Base-by-base conservation (phyloP, 495 filamentous ascomycete species). In the Bathelium albidoporum region DNA sequence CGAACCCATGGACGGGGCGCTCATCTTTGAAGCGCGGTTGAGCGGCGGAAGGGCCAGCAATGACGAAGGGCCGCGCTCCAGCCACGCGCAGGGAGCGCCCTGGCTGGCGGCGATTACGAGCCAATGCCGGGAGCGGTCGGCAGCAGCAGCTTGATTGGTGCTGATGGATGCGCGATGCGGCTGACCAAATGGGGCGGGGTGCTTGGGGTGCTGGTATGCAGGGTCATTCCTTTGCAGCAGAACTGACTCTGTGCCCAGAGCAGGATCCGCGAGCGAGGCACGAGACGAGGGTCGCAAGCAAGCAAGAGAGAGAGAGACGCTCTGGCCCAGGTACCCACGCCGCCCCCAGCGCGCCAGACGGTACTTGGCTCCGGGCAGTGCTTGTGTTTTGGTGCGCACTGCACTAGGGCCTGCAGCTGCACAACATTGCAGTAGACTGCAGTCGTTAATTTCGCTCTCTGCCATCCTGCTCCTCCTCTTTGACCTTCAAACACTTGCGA, bases 401-500 rank as follows among this genome's bases (percentile, higher is more conserved):
- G 20, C 22, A 28, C 49, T 55, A 28, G 49, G n/a, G 20, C 24
- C 49, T 55, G 49, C 49, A 55, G 49, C 49, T 55, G 49, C 49
- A 55, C 49, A 55, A 55, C 49, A 55, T 55, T 55, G 49, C 49
- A 55, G 49, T 55, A 55, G 49, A 55, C 49, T 55, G 49, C 49
- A 55, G 49, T 55, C 49, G 49, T 55, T 55, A 55, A 55, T 55
- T 55, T 55, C 49, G 49, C 49, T 28, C 22, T 55, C 49, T 55
- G 49, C 49, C 49, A 55, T 55, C 49, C 49, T 55, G 9, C 49
- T 16, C 49, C 16, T 55, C 49, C 24, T 29, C 24, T n/a, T n/a
- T 29, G 49, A 26, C 20, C 24, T 20, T 55, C 24, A 26, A 55
- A 26, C 22, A 29, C 20, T 20, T 55, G 26, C 49, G 26, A n/a